Base-by-base conservation (phyloP, 306 rosid genomes). In the Quercus suber region DNA sequence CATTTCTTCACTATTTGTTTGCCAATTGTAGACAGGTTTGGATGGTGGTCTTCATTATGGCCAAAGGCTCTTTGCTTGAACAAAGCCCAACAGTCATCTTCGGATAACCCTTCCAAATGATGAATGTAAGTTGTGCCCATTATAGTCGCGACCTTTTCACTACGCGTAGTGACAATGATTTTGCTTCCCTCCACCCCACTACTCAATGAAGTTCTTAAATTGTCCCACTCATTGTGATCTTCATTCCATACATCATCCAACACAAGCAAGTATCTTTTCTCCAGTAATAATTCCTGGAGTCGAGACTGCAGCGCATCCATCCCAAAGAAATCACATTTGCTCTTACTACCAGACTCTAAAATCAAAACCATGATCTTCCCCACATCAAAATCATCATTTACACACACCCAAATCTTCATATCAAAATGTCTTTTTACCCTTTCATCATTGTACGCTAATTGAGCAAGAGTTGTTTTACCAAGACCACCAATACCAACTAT, bases 1-100 rank as follows among this genome's bases (percentile, higher is more conserved):
- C 87, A 83, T 78, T 78, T 83, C n/a, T 67, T 57, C 10, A 86
- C 67, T 55, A 86, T 83, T 52, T 86, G 59, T 41, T 70, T 55
- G 52, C 81, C 84, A 23, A 81, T 75, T 30, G 33, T 0, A 31
- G 41, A n/a, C 30, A 80, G 1, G 61, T 60, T 37, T 0, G 31
- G 76, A 35, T 60, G 23, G 13, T 18, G 68, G 28, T 31, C 43
- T 4, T 73, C 74, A 13, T 0, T 19, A 13, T 3, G 72, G 55
- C 60, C 15, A 73, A 73, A 65, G 15, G 78, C 78, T 23, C 11
- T 49, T 14, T 73, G 59, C 78, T 80, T 73, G 43, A 80, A 73
- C 78, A 80, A 73, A 8, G 15, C 51, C 78, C 74, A 79, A 18
- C 74, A 73, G 27, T 68, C 11, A 4, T 73, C 58, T 4, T 64